Base-by-base conservation (phyloP, 352 stramenopile species). In the Globisporangium spinosum region DNA sequence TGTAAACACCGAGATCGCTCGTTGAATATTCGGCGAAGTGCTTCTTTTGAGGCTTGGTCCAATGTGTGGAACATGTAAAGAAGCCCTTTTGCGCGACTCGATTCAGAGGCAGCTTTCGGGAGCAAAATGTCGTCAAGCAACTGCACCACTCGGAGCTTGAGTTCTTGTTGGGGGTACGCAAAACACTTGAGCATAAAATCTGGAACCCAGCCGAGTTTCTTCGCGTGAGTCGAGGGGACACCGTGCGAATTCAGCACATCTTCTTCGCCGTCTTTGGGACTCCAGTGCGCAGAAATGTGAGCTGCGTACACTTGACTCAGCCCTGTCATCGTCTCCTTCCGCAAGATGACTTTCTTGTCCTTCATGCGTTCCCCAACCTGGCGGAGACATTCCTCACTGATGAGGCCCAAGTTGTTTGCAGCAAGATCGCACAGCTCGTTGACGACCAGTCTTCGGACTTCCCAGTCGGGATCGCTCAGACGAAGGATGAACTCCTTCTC, bases 271-370 rank as follows among this genome's bases (percentile, higher is more conserved):
- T 72, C 49, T 68, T 35, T 55, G 78, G 60, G 20, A 76, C 70
- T 71, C 85, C 83, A 92, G 23, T 77, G 79, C 0, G 75, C 65
- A 9, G 89, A 89, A 49, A 96, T 69, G 63, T 96, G 87, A 4
- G 79, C 70, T 17, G 74, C 82, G 49, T 90, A 96, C 13, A 95
- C 83, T 72, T 95, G 89, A 27, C 85, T 91, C 17, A 96, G 73
- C 0, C 89, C 89, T 13, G 89, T 96, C 89, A 96, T 96, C 10
- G 89, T 91, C 70, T 96, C 89, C 62, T 95, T 96, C 17, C 89
- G 75, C 27, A 95, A 47, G 0, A 78, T 61, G 1, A 94, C 80
- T 57, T 85, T 92, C 63, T 96, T 96, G 70, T 96, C 89, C 64
- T 95, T 95, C 86, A 96, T 93, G 10, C 89, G 85, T 62, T 96